Evolutionary conservation across 2,329 filamentous ascomycete genomes (phyloP).

Genomic region (Verticillium albo-atrum): DNA sequence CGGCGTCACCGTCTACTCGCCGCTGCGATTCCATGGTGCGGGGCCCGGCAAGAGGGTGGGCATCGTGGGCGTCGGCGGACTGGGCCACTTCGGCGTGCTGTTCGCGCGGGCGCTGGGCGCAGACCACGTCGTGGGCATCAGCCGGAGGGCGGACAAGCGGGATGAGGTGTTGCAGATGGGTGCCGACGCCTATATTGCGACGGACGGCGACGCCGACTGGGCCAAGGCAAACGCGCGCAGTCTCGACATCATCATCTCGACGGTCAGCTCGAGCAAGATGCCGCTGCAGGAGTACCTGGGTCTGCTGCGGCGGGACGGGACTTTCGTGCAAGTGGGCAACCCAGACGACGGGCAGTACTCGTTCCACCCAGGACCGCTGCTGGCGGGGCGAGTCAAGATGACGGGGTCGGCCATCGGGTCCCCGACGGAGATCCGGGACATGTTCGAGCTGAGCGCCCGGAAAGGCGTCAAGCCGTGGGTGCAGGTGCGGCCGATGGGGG

Average conservation of each 20-base stretch:
- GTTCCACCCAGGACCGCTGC: slow-evolving; percentile 50
- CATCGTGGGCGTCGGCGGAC: slow-evolving; percentile 62
- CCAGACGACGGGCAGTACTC: slow-evolving; percentile 30
- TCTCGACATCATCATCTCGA: slow-evolving; percentile 56
- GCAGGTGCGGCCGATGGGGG: slow-evolving; percentile 47
- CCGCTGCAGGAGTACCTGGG: slow-evolving; percentile 57
- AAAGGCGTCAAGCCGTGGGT: slow-evolving; percentile 55
- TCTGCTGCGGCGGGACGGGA: slow-evolving; percentile 50
- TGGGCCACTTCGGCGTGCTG: slow-evolving; percentile 65
- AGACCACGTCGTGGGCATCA: slow-evolving; percentile 58
- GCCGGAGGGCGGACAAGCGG: slow-evolving; percentile 46
- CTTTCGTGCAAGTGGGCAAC: slow-evolving; percentile 57
- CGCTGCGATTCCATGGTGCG: slow-evolving; percentile 56
- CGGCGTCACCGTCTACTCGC: slow-evolving; percentile 63
- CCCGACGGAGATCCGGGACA: slow-evolving; percentile 52
- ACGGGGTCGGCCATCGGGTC: slow-evolving; percentile 43
- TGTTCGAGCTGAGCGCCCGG: slow-evolving; percentile 53
- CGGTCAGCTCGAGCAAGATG: slow-evolving; percentile 35
- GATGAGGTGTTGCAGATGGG: slow-evolving; percentile 53
- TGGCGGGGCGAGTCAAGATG: slow-evolving; percentile 49
- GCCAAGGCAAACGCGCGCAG: slow-evolving; percentile 41
- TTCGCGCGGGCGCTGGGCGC: slow-evolving; percentile 64
- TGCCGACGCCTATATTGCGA: slow-evolving; percentile 44
- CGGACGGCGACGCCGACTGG: slow-evolving; percentile 49
- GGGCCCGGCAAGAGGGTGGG: slow-evolving; percentile 65